Evolutionary conservation across 2,329 filamentous ascomycete species (phyloP).

Genomic region (Neoscytalidium dimidiatum): DNA sequence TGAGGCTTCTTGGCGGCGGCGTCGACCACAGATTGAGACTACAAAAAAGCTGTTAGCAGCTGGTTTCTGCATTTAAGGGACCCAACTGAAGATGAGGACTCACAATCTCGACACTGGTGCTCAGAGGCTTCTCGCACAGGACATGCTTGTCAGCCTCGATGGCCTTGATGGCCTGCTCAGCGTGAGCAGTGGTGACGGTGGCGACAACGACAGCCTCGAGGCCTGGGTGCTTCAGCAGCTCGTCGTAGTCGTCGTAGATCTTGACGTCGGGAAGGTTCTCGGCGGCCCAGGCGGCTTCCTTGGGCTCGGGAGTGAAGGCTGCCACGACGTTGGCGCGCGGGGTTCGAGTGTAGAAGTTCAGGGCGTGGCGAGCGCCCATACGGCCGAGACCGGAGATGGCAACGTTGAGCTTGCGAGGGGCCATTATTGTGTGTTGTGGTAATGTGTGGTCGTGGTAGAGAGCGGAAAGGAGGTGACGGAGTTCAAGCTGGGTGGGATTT

Average conservation of each 20-base stretch:
- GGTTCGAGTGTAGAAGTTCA: conserved; percentile 49
- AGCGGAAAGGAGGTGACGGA: background rate
- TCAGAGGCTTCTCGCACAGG: conserved; percentile 62
- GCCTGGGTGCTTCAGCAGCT: conserved; percentile 58
- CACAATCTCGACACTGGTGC: conserved; percentile 61
- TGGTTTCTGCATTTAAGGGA: background rate
- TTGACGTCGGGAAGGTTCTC: conserved; percentile 53
- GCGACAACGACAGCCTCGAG: conserved; percentile 59
- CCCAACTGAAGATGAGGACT: conserved; percentile 26
- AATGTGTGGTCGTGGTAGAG: background rate
- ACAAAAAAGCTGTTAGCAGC: conserved; percentile 17
- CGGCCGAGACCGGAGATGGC: conserved; percentile 51
- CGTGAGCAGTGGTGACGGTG: conserved; percentile 58
- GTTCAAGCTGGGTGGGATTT: background rate
- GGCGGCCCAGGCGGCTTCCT: conserved; percentile 51
- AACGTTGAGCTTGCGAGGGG: conserved; percentile 44
- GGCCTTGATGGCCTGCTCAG: conserved; percentile 58
- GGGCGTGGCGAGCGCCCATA: conserved; percentile 53
- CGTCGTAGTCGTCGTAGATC: conserved; percentile 57
- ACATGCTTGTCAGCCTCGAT: conserved; percentile 59
- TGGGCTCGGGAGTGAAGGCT: conserved; percentile 47
- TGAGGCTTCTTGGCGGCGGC: conserved; percentile 57
- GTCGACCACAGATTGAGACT: conserved; percentile 63
- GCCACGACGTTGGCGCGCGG: conserved; percentile 50
- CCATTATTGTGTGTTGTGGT: conserved; percentile 29